phyloP scores from a whole-genome alignment of 108 stramenopile species.

The Aurantiochytrium sp. region DNA sequence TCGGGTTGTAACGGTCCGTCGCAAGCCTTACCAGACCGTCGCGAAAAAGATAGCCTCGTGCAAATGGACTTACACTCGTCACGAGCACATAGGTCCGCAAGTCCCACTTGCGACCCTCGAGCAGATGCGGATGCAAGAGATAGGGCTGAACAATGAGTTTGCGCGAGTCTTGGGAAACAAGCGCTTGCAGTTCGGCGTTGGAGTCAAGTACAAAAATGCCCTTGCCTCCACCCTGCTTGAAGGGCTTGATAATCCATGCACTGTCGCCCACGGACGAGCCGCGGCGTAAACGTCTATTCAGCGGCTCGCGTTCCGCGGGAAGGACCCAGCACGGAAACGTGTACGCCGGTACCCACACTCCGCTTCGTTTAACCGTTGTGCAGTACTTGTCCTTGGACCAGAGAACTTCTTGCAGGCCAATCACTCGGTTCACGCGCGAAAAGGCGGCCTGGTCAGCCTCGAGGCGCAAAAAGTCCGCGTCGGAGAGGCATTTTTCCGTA shows the following conservation, averaged over 20 bases:
- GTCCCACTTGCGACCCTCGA: neutral
- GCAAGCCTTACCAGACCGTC: neutral
- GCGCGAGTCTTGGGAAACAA: neutral
- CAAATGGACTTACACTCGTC: neutral
- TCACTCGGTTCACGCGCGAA: neutral
- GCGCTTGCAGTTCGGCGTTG: neutral
- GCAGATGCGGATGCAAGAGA: neutral
- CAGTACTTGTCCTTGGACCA: constrained; percentile 17
- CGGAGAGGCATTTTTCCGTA: constrained; percentile 14
- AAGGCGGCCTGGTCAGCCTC: neutral
- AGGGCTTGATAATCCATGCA: neutral
- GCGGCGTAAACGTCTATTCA: neutral
- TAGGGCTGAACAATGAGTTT: neutral
- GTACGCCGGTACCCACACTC: neutral
- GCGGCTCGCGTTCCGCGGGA: neutral
- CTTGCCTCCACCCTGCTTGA: neutral
- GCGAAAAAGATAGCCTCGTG: neutral
- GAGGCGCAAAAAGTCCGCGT: neutral
- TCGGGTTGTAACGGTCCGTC: neutral
- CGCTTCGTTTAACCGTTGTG: neutral
- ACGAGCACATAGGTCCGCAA: neutral
- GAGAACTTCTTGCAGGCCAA: constrained; percentile 3
- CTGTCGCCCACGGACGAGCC: neutral
- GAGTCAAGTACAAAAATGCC: neutral
- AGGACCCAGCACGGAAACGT: constrained; percentile 5